Evolutionary conservation across 2,329 filamentous ascomycete species (phyloP), one percentile per base, ranked within the genome.

Genomic region (Periconia digitata): DNA sequence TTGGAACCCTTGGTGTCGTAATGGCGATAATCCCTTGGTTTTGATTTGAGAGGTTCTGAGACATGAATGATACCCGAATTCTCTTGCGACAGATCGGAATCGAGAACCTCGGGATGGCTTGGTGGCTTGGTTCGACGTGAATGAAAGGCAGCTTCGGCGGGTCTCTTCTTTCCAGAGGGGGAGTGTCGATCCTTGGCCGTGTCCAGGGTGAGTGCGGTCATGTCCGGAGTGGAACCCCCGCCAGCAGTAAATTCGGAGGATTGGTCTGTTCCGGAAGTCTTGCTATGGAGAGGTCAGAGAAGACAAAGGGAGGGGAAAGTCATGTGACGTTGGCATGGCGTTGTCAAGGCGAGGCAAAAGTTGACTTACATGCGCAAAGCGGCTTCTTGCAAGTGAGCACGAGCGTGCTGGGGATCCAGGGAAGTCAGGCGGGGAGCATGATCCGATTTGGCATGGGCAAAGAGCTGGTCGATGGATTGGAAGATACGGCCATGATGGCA

Each of bases 401-500:
- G 59, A 21, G 62, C 62, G 27, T 60, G 43, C 36, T 46, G 43
- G 16, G 56, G 51, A 17, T 55, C 49, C 16, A 66, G 24, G 3
- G 43, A 55, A 8, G 53, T 39, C n/a, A 71, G 32, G 6, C 58
- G 48, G 1, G 54, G 39, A 7, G 46, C 39, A 52, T 72, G 69
- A 8, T 70, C 62, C 2, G 49, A 37, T n/a, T 45, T 59, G 8
- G 54, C 61, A 46, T 72, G 68, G 23, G 49, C 43, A 24, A 52
- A 53, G 1, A 71, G 49, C 23, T 65, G 60, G 12, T 63, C 56
- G 1, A 60, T 16, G 24, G 8, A 55, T 8, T 64, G 63, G 47
- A 72, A 72, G 0, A 66, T 60, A 1, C 61, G 54, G 1, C 60
- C 61, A 8, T 58, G 46, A 20, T 65, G 60, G 21, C 60, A 60